phyloP scores from a whole-genome alignment of 192 early-diverging fungal genomes.

The Umbelopsis sp. region DNA sequence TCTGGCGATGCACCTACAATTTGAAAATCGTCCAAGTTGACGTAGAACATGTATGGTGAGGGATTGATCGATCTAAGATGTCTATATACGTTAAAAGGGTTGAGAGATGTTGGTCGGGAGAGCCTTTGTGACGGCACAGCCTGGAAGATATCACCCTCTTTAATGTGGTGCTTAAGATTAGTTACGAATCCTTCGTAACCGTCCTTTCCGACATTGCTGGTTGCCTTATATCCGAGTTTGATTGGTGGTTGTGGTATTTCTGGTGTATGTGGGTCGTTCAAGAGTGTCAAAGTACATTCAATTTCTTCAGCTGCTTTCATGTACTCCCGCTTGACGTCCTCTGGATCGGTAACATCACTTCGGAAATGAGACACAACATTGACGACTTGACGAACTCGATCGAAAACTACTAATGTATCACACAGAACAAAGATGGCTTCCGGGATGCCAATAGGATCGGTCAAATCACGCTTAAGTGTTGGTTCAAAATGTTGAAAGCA shows the following conservation, averaged over 20 bases:
- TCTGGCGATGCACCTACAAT: conserved; percentile 98
- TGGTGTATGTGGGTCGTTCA: conserved; percentile 74
- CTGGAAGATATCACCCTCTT: conserved; percentile 97
- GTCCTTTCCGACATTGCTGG: conserved; percentile 89
- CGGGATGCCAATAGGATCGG: conserved; percentile 88
- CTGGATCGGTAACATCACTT: conserved; percentile 59
- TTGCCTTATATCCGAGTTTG: conserved; percentile 64
- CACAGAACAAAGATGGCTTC: conserved; percentile 94
- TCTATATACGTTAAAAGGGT: conserved; percentile 99
- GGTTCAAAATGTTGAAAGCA: conserved; percentile 99
- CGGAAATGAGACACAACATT: conserved; percentile 92
- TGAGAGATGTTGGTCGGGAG: conserved; percentile 81
- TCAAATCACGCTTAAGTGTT: conserved; percentile 73
- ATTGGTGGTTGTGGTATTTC: conserved; percentile 79
- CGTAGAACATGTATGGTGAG: conserved; percentile 99
- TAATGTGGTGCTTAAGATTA: conserved; percentile 88
- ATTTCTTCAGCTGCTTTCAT: conserved; percentile 72
- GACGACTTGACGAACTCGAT: conserved; percentile 89
- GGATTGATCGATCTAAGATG: conserved; percentile 94
- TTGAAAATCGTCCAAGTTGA: conserved; percentile 91
- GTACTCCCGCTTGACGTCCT: conserved; percentile 65
- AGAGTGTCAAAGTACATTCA: conserved; percentile 61
- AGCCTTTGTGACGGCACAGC: conserved; percentile 95
- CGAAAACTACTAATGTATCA: conserved; percentile 95
- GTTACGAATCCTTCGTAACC: conserved; percentile 91